Conservation (phyloP, 257 asterid genomes). For the Penstemon newberryi region DNA sequence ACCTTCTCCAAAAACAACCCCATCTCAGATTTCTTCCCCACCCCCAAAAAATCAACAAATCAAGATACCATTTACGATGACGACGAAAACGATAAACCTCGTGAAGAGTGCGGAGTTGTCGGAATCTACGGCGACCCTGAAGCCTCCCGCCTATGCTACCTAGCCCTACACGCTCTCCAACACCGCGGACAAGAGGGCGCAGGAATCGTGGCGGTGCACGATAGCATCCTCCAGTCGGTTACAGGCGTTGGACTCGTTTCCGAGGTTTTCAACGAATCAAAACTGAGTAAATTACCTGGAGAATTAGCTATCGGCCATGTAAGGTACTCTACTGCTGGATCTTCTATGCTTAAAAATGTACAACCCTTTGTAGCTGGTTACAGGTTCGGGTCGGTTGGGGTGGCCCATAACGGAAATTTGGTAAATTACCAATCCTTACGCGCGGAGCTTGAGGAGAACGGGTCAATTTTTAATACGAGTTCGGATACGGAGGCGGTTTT, state of each 20-base stretch:
- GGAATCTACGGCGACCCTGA: constrained; percentile 93
- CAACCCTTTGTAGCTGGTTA: constrained; percentile 96
- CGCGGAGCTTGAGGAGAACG: constrained; percentile 75
- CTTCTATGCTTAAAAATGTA: constrained; percentile 91
- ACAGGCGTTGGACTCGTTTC: constrained; percentile 90
- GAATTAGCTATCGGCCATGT: constrained; percentile 92
- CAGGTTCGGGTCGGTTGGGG: constrained; percentile 84
- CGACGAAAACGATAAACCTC: constrained; percentile 55
- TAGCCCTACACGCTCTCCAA: constrained; percentile 89
- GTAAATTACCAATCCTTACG: constrained; percentile 79
- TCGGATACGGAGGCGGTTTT: constrained; percentile 89
- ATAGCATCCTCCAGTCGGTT: constrained; percentile 62
- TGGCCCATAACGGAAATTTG: constrained; percentile 94
- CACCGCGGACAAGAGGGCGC: constrained; percentile 98
- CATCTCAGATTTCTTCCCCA: constrained; percentile 40
- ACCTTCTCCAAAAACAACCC: constrained; percentile 55
- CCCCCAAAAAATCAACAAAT: not conserved
- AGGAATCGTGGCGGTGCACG: constrained; percentile 76
- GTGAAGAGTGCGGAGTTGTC: constrained; percentile 95
- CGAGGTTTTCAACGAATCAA: constrained; percentile 77
- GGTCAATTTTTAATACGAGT: constrained; percentile 84
- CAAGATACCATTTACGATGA: constrained; percentile 10
- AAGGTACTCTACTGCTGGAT: constrained; percentile 88
- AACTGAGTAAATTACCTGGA: constrained; percentile 70
- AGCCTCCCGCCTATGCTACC: constrained; percentile 79